Evolutionary conservation across 2,329 filamentous ascomycete genomes (phyloP).

Genomic region (Camillea tinctor): DNA sequence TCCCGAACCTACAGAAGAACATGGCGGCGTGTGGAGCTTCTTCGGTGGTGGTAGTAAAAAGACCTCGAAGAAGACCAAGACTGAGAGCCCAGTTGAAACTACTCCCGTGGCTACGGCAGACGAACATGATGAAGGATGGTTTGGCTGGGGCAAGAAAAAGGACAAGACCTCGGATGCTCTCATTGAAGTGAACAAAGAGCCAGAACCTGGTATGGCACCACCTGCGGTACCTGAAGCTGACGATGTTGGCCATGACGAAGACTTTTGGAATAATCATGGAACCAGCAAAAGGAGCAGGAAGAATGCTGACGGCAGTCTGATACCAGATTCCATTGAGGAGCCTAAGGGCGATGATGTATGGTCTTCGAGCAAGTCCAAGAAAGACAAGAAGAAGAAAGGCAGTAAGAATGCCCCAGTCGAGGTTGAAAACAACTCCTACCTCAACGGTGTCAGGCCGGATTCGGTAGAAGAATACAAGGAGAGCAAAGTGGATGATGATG

Average conservation of each 20-base stretch:
- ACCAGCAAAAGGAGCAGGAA: conserved; percentile 22
- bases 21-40: conserved; percentile 50
- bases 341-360: conserved; percentile 40
- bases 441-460: conserved; percentile 47
- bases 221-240: conserved; percentile 18
- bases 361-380: conserved; percentile 37
- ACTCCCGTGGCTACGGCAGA: background rate
- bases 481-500: conserved; percentile 42
- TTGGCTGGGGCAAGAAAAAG: conserved; percentile 33
- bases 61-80: conserved; percentile 31
- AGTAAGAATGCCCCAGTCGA: conserved; percentile 51
- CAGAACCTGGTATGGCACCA: conserved; percentile 12
- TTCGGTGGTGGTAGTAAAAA: conserved; percentile 55
- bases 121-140: conserved; percentile 18
- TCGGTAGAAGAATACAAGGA: conserved; percentile 45
- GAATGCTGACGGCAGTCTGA: conserved; percentile 33
- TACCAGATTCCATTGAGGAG: conserved; percentile 44
- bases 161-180: conserved; percentile 23
- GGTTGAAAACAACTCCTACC: conserved; percentile 44
- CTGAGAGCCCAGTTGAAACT: conserved; percentile 12
- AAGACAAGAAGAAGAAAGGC: conserved; percentile 54
- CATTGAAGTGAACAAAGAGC: conserved; percentile 23
- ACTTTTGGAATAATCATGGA: conserved; percentile 22
- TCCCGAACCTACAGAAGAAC: conserved; percentile 39
- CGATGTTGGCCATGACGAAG: conserved; percentile 17